phyloP scores from a whole-genome alignment of 1,284 basidiomycete species.

The Leccinum pachyderme region DNA sequence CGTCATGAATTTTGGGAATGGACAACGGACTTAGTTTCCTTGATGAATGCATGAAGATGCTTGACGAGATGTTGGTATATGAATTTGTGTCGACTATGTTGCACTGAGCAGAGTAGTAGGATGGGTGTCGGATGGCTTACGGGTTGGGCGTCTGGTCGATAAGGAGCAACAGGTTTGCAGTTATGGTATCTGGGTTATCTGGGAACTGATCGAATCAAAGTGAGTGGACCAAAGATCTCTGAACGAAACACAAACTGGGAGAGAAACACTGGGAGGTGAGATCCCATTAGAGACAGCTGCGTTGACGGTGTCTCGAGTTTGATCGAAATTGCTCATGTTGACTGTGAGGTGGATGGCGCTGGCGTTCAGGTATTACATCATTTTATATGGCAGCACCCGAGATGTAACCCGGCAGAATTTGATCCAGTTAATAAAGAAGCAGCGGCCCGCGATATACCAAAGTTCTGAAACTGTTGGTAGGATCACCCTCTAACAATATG shows the following conservation, averaged over 20 bases:
- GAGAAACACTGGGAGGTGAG: conserved; percentile 27
- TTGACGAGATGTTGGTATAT: conserved; percentile 49
- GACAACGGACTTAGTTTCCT: conserved; percentile 56
- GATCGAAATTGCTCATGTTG: conserved; percentile 14
- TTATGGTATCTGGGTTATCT: conserved; percentile 53
- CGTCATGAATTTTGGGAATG: background rate
- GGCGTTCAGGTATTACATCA: background rate
- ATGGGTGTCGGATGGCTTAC: background rate
- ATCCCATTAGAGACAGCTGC: conserved; percentile 30
- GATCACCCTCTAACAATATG: no score
- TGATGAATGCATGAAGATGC: conserved; percentile 71
- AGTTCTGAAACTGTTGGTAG: no score
- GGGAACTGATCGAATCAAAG: conserved; percentile 39
- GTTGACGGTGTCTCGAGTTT: conserved; percentile 8
- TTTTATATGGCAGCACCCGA: no score
- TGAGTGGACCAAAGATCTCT: background rate
- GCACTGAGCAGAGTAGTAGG: conserved; percentile 2
- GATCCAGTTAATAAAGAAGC: no score
- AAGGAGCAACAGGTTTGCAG: conserved; percentile 51
- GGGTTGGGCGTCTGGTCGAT: conserved; percentile 17
- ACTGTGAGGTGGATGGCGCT: background rate
- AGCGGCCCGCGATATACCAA: no score
- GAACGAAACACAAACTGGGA: conserved; percentile 29
- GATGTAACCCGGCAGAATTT: no score
- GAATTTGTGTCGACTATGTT: conserved; percentile 43